Evolutionary conservation across 116 monocot genomes (phyloP).

Genomic region (Cymodocea nodosa): DNA sequence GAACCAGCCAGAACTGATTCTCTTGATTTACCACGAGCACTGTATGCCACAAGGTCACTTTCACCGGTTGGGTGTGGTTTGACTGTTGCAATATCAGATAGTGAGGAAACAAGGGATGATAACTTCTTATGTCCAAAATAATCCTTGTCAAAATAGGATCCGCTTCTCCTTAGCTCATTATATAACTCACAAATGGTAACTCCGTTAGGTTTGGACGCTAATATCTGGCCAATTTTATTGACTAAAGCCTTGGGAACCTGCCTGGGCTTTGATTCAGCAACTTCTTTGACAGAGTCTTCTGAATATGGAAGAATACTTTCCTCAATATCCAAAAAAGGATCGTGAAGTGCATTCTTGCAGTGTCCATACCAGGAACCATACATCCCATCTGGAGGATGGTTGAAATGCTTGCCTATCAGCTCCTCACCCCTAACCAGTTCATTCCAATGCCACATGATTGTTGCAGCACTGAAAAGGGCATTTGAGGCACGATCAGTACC

Average conservation of each 20-base stretch:
- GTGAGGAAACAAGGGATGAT: conserved; percentile 39
- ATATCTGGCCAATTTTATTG: conserved; percentile 41
- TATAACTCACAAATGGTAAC: conserved; percentile 35
- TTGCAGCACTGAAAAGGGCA: conserved; percentile 73
- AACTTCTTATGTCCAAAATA: conserved; percentile 72
- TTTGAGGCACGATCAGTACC: conserved; percentile 26
- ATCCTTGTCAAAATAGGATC: conserved; percentile 46
- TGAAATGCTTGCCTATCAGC: conserved; percentile 42
- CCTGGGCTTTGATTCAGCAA: conserved; percentile 29
- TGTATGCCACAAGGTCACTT: conserved; percentile 31
- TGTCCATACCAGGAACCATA: conserved; percentile 93
- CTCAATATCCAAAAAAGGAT: conserved; percentile 30
- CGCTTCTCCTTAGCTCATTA: conserved; percentile 39
- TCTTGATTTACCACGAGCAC: conserved; percentile 11
- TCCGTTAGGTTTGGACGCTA: conserved; percentile 52
- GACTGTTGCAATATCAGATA: conserved; percentile 41
- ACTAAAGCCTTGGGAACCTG: conserved; percentile 41
- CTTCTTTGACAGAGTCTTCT: conserved; percentile 33
- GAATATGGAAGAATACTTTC: conserved; percentile 14
- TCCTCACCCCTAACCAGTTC: conserved; percentile 49
- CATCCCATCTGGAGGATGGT: conserved; percentile 74
- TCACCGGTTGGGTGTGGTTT: conserved; percentile 27
- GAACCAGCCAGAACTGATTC: conserved; percentile 16
- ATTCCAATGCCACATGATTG: conserved; percentile 82
- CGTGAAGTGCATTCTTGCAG: conserved; percentile 48